These are phyloP conservation scores for Tetraselmis chui DNA, from an alignment of 139 green algal genomes.

Conservation along the genomic window DNA sequence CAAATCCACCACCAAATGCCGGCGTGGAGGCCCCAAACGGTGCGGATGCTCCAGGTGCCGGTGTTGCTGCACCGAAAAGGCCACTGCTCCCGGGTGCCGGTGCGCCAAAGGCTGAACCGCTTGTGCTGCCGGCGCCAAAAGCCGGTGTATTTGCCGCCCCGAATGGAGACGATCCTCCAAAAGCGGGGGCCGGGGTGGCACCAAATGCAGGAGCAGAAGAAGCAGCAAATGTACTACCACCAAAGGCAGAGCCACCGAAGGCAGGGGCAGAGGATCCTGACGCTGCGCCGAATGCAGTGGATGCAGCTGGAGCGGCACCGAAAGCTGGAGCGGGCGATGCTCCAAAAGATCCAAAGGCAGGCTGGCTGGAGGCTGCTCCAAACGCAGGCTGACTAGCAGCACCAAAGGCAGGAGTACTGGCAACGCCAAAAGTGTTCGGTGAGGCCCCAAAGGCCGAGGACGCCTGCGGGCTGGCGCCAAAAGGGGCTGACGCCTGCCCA, in stretches of 20 bases:
- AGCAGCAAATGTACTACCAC: conserved; percentile 17
- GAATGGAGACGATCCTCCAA: conserved; percentile 13
- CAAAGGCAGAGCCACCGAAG: conserved; percentile 18
- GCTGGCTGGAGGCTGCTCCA: conserved; percentile 25
- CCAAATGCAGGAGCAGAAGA: conserved; percentile 27
- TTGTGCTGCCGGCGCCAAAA: conserved; percentile 17
- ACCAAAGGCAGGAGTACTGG: conserved; percentile 37
- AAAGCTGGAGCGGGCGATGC: conserved; percentile 23
- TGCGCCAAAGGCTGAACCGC: neutral
- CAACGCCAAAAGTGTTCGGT: conserved; percentile 26
- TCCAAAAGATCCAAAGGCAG: conserved; percentile 37
- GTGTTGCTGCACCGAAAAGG: conserved; percentile 18
- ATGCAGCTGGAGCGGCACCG: conserved; percentile 17
- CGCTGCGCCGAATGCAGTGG: conserved; percentile 27
- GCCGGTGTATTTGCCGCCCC: neutral
- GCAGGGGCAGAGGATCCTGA: neutral
- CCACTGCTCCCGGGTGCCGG: neutral
- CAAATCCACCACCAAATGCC: conserved; percentile 3
- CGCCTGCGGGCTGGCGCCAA: conserved; percentile 29
- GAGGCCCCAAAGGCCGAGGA: conserved; percentile 10
- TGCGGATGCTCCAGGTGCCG: conserved; percentile 4
- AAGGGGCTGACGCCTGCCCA: conserved; percentile 27
- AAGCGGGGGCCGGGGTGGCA: conserved; percentile 10
- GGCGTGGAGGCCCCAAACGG: conserved; percentile 18
- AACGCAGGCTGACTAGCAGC: conserved; percentile 40